Percentiles rank a stretch among this genome's conserved stretches.
Evolutionary conservation across 192 early-diverging fungal genomes (phyloP).

Genomic region (Coemansia sp.): DNA sequence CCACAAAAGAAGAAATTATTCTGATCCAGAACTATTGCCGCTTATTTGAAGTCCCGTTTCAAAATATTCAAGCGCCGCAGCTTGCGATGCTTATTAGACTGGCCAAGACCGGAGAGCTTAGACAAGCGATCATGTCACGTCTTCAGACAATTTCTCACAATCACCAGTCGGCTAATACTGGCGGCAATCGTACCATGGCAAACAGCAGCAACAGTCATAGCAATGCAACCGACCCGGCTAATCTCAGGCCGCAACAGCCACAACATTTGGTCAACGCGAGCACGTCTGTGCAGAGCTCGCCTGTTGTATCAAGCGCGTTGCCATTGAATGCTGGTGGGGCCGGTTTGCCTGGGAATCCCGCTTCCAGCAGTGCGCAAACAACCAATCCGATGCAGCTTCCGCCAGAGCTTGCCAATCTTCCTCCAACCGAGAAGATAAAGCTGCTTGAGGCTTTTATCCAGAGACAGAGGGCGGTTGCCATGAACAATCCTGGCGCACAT

Average conservation of each 20-base stretch:
- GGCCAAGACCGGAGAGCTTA: conserved; percentile 41
- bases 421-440: conserved; percentile 21
- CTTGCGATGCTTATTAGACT: conserved; percentile 18
- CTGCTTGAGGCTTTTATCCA: conserved; percentile 30
- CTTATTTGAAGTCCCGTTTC: conserved; percentile 15
- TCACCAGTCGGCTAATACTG: conserved; percentile 15
- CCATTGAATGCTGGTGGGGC: conserved; percentile 8
- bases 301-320: conserved; percentile 11
- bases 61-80: conserved; percentile 23
- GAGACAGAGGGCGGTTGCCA: conserved; percentile 14
- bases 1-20: conserved; percentile 32
- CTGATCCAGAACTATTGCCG: conserved; percentile 35
- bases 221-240: background rate
- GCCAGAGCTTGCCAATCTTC: conserved; percentile 25
- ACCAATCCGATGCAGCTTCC: conserved; percentile 10
- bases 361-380: conserved; percentile 1
- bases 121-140: conserved; percentile 12
- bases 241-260: background rate
- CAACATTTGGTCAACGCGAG: conserved; percentile 9
- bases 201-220: background rate
- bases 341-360: background rate
- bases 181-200: conserved; percentile 3
- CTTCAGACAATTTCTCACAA: conserved; percentile 14
- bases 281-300: conserved; percentile 30
- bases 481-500: conserved; percentile 7